Evolutionary conservation across 2,329 filamentous ascomycete species (phyloP), one percentile per base, ranked within the genome.

Genomic region (Epichloe typhina): DNA sequence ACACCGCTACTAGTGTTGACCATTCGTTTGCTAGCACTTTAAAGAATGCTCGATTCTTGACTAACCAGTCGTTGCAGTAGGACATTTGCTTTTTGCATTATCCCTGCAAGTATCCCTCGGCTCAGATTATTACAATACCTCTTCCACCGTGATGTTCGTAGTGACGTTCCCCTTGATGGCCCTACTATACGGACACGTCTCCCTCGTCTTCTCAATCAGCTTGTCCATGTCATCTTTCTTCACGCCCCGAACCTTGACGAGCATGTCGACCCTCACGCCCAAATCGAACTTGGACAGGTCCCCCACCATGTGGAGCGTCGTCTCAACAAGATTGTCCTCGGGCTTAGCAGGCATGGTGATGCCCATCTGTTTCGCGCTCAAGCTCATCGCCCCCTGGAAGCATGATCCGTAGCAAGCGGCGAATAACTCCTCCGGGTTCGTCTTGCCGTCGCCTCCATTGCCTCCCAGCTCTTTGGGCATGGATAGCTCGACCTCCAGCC

Each of bases 351-450:
- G 69, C 64, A 72, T 68, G 47, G 64, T 66, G 42, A 73, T 59
- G 37, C 66, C 67, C 50, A 73, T 49, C 17, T 58, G 58, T 13
- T 65, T 59, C 0, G 71, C 71, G 3, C 64, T 61, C 2, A 69
- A 67, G 53, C 69, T 70, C 71, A 73, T 72, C 6, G 70, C 69
- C 33, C 33, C 65, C 55, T 73, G 71, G 57, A 72, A 72, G 55
- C 70, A 73, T 8, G 71, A 69, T 26, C 70, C 71, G 53, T 72
- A 73, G 21, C 70, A 70, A 0, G 70, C 70, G 1, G 71, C 69
- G 53, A 73, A 73, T 2, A 74, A 65, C 54, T 73, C 71, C 58
- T 73, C 71, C 1, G 68, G 69, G 53, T 70, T 74, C 6, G 71
- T 72, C 58, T 71, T 72, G 51, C 67, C 63, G 36, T 50, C 52